Evolutionary conservation across 192 early-diverging fungal genomes (phyloP).

Genomic region (Entomortierella beljakovae): DNA sequence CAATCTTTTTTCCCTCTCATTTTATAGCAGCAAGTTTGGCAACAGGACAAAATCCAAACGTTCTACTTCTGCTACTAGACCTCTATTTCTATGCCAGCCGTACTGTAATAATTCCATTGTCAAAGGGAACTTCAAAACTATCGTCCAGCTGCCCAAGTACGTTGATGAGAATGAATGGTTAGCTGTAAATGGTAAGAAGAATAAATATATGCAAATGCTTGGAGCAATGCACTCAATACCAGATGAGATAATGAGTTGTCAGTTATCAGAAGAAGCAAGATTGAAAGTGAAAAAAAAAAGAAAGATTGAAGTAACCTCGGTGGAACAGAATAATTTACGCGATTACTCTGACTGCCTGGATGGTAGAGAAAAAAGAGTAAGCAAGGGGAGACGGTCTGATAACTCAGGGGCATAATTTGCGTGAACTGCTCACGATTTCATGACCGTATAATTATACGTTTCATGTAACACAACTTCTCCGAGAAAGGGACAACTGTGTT

Average conservation of each 20-base stretch:
- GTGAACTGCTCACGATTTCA: neutral
- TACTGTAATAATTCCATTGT: conserved; percentile 86
- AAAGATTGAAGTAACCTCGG: too few species aligned
- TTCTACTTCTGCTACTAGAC: conserved; percentile 44
- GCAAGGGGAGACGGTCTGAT: neutral
- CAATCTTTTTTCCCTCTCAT: neutral
- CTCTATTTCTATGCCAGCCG: conserved; percentile 70
- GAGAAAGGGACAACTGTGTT: neutral
- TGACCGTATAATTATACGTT: too few species aligned
- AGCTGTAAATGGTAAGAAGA: conserved; percentile 74
- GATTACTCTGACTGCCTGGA: too few species aligned
- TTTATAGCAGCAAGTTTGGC: conserved; percentile 26
- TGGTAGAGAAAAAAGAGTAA: too few species aligned
- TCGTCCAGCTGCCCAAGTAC: conserved; percentile 90
- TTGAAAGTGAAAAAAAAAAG: too few species aligned
- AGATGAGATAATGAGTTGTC: too few species aligned
- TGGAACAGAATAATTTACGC: too few species aligned
- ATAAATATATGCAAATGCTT: too few species aligned
- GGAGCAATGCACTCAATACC: too few species aligned
- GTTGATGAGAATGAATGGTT: conserved; percentile 96
- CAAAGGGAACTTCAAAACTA: conserved; percentile 91
- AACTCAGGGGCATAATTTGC: neutral
- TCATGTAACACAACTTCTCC: conserved; percentile 20
- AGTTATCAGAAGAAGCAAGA: too few species aligned
- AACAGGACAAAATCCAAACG: conserved; percentile 36